Evolutionary conservation across 441 rosid species (phyloP).

Genomic region (Macaranga tanarius): DNA sequence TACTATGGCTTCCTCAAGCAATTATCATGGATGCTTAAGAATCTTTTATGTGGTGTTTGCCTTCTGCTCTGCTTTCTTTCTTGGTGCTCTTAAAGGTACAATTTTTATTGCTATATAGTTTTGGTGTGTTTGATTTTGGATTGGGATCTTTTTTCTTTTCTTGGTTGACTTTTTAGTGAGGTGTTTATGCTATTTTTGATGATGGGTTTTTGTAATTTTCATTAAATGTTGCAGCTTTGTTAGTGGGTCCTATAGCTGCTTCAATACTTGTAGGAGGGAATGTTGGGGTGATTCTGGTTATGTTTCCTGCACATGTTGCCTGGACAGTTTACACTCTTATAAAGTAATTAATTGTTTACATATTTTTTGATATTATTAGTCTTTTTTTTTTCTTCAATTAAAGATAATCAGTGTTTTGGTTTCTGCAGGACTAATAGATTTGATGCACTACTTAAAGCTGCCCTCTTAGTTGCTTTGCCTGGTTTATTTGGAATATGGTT

Average conservation of each 20-base stretch:
- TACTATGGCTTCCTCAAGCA: slow-evolving; percentile 39
- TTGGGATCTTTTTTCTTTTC: background rate
- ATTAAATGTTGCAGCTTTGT: slow-evolving; percentile 44
- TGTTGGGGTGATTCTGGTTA: slow-evolving; percentile 65
- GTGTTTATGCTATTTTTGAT: slow-evolving; percentile 1
- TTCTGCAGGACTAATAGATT: slow-evolving; percentile 54
- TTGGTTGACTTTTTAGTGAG: background rate
- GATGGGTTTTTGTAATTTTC: slow-evolving; percentile 20
- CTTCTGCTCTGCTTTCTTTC: slow-evolving; percentile 59
- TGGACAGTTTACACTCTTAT: slow-evolving; percentile 66
- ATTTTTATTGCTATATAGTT: background rate
- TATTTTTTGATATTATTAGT: background rate
- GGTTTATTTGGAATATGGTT: slow-evolving; percentile 69
- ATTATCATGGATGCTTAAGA: slow-evolving; percentile 39
- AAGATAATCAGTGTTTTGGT: slow-evolving; percentile 6
- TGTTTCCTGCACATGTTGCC: slow-evolving; percentile 68
- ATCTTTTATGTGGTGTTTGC: slow-evolving; percentile 56
- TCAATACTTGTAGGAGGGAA: slow-evolving; percentile 62
- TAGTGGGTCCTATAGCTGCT: slow-evolving; percentile 77
- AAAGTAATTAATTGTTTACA: slow-evolving; percentile 35
- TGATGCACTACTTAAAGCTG: slow-evolving; percentile 63
- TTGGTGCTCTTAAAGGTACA: slow-evolving; percentile 84
- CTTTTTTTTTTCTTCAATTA: background rate
- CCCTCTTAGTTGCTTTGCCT: slow-evolving; percentile 57
- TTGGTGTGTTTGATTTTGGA: background rate